A percentile compares a stretch with the other conserved stretches of the same genome.
Evolutionary conservation across 164 flowering plant species (phyloP).

Genomic region (Liquidambar formosana): DNA sequence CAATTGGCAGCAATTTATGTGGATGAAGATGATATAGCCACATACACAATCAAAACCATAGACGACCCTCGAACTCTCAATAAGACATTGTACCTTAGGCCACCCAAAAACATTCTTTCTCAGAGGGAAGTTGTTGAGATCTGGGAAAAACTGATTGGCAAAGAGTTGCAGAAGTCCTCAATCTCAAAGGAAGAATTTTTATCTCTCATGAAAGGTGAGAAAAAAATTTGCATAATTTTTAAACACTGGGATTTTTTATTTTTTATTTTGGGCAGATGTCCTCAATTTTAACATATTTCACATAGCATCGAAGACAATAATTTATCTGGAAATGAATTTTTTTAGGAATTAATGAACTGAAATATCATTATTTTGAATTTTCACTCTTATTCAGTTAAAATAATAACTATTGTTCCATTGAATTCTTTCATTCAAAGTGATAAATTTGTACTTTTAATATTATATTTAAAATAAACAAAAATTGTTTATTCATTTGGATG

Average conservation of each 20-base stretch:
- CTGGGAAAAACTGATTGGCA: conserved; percentile 65
- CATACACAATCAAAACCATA: conserved; percentile 58
- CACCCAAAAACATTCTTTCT: conserved; percentile 61
- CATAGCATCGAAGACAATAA: no score
- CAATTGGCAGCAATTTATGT: conserved; percentile 27
- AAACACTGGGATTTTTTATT: background rate
- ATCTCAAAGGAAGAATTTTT: conserved; percentile 45
- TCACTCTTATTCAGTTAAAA: no score
- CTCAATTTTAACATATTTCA: no score
- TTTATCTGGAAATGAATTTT: no score
- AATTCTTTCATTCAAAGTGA: no score
- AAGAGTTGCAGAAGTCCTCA: conserved; percentile 37
- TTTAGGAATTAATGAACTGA: no score
- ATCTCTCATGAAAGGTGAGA: conserved; percentile 44
- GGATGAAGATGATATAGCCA: conserved; percentile 68
- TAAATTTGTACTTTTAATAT: no score
- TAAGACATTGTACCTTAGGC: conserved; percentile 64
- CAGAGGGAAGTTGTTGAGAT: conserved; percentile 56
- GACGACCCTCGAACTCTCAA: conserved; percentile 71
- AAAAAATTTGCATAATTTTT: background rate
- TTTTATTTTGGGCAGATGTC: background rate
- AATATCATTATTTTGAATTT: no score
- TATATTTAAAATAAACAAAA: background rate
- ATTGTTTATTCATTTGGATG: background rate
- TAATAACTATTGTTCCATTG: no score